Percentiles rank a stretch among this genome's conserved stretches.
Conservation (phyloP, 352 stramenopile genomes). For the Globisporangium splendens region DNA sequence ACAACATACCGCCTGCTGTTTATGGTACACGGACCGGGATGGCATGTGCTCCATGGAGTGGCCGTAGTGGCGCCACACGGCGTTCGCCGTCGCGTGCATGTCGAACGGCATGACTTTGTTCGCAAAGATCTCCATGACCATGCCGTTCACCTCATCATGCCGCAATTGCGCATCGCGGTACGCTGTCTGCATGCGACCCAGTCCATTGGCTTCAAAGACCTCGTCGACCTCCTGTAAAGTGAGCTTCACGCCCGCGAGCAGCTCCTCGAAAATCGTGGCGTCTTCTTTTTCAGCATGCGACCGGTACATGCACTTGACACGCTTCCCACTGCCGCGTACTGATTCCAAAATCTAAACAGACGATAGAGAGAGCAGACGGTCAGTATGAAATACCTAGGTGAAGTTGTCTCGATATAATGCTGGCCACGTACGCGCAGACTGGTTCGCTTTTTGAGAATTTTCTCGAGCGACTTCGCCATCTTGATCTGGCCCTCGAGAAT, state of each 20-base stretch:
- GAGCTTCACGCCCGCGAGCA: constrained; percentile 38
- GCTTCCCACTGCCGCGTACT: constrained; percentile 32
- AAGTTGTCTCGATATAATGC: too few relatives aligned
- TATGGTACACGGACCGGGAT: constrained; percentile 50
- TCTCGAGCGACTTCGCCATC: constrained; percentile 47
- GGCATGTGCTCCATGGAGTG: constrained; percentile 58
- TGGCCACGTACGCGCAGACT: constrained; percentile 28
- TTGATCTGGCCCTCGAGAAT: constrained; percentile 50
- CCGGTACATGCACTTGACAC: constrained; percentile 13
- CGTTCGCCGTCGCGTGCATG: constrained; percentile 30
- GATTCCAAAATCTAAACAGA: constrained; percentile 38
- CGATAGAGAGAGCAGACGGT: constrained; percentile 1
- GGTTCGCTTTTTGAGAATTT: constrained; percentile 52
- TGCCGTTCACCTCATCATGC: constrained; percentile 29
- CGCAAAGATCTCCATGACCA: constrained; percentile 52
- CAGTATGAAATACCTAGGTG: not conserved
- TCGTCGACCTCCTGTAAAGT: constrained; percentile 41
- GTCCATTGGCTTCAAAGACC: constrained; percentile 46
- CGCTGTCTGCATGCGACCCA: constrained; percentile 44
- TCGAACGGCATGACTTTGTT: constrained; percentile 59
- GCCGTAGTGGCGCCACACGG: constrained; percentile 54
- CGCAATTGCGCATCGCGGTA: constrained; percentile 49
- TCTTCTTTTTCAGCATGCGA: constrained; percentile 28
- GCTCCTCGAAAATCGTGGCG: constrained; percentile 39
- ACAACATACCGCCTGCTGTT: constrained; percentile 36